Evolutionary conservation across 2,329 filamentous ascomycete genomes (phyloP), one percentile per base, ranked within the genome.

Genomic region (Aspergillus niger): DNA sequence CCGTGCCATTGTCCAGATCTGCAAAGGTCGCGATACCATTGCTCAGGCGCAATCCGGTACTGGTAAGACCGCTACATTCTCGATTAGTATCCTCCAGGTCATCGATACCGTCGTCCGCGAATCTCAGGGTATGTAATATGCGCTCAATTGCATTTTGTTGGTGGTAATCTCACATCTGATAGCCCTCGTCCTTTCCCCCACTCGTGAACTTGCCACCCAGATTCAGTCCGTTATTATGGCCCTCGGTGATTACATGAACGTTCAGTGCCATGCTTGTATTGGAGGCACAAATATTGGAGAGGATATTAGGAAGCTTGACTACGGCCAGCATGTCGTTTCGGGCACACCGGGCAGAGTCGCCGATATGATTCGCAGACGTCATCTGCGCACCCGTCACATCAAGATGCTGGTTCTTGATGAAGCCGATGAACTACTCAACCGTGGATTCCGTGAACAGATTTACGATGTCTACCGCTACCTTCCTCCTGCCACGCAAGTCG

Each of bases 171-270:
- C 26, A 65, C 32, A 28, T 43, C 22, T 26, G 20, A 26, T 59
- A 82, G 95, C 95, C 5, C 88, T 99, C 48, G 93, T 99, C 8
- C 87, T 99, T 8, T 97, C 95, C 3, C 95, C 95, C 2, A 98
- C 94, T 20, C 92, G 95, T 75, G 95, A 99, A 85, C 83, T 99
- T 66, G 95, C 95, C 49, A 97, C 94, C 28, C 95, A 99, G 80
- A 99, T 99, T 67, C 95, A 99, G 80, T 97, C 92, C 38, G 95
- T 99, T 61, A 91, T 99, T 69, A 96, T 98, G 88, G 95, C 95
- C n/a, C 86, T 99, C n/a, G 95, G 95, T 67, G 95, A 99, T 79
- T 99, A 97, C 83, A 98, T 99, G 95, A 97, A 97, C 75, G 92
- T 99, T 3, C 93, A 99, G 80, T 99, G 95, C 81, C 95, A 99